A percentile compares a stretch with the other conserved stretches of the same genome.
Evolutionary conservation across 2,329 filamentous ascomycete genomes (phyloP).

Genomic region (Cladophialophora psammophila): DNA sequence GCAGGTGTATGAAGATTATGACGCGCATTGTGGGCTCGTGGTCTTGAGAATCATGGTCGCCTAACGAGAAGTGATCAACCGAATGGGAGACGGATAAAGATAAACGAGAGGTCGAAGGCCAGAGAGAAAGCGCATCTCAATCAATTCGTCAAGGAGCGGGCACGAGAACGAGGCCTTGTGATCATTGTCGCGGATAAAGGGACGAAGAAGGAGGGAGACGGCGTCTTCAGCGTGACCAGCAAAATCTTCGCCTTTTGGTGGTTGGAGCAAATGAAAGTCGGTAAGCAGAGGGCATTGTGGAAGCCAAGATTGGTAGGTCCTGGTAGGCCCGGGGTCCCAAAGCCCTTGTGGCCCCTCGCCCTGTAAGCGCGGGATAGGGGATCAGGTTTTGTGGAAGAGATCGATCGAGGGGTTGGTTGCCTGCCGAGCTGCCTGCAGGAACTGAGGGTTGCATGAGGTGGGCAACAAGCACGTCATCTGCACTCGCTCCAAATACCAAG

Average conservation of each 20-base stretch:
- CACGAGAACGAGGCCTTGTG: conserved; percentile 26
- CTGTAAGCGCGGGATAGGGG: conserved; percentile 4
- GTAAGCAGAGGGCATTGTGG: neutral
- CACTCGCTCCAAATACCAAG: neutral
- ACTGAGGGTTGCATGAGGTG: conserved; percentile 7
- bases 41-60: conserved; percentile 26
- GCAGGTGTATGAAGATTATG: conserved; percentile 13
- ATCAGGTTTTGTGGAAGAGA: neutral
- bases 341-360: too few species aligned
- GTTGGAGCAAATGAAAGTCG: neutral
- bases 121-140: conserved; percentile 11
- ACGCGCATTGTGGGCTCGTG: conserved; percentile 26
- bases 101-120: neutral
- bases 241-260: neutral
- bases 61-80: conserved; percentile 4
- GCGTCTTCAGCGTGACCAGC: conserved; percentile 14
- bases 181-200: conserved; percentile 21
- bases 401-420: neutral
- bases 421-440: neutral
- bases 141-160: conserved; percentile 5
- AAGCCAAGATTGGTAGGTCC: neutral
- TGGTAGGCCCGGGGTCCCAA: too few species aligned
- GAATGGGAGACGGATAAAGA: neutral
- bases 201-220: conserved; percentile 2
- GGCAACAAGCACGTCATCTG: neutral